These are phyloP conservation scores for Phytophthora idaei DNA, from an alignment of 352 stramenopile species.

Conservation along the genomic window DNA sequence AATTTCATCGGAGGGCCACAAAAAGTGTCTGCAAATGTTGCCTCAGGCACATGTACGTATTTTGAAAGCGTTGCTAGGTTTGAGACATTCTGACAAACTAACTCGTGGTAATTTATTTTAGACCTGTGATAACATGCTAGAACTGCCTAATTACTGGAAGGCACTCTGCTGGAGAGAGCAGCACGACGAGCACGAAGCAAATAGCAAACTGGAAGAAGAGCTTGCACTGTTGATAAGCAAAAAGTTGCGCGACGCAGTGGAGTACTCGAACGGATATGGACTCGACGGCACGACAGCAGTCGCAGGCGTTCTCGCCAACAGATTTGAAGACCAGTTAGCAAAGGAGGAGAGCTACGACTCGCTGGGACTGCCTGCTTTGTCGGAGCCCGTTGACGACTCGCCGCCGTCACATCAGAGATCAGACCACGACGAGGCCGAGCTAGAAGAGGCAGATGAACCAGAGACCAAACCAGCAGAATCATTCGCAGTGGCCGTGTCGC, in stretches of 20 bases:
- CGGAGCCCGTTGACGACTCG: constrained; percentile 13
- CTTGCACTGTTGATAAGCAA: constrained; percentile 48
- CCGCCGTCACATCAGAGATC: constrained; percentile 5
- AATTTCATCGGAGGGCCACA: constrained; percentile 43
- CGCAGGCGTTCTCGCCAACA: constrained; percentile 26
- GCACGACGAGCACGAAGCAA: constrained; percentile 35
- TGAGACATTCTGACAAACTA: background rate
- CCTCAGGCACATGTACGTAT: constrained; percentile 71
- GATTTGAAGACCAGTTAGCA: constrained; percentile 9
- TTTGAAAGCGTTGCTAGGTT: background rate
- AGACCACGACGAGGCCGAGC: constrained; percentile 6
- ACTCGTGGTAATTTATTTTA: constrained; percentile 20
- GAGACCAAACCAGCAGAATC: constrained; percentile 1
- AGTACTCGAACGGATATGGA: constrained; percentile 74
- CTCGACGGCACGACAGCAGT: constrained; percentile 53
- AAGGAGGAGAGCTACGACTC: constrained; percentile 73
- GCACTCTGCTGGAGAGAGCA: constrained; percentile 60
- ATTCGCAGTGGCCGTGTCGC: constrained; percentile 6
- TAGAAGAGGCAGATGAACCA: constrained; percentile 4
- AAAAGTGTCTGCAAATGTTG: constrained; percentile 65
- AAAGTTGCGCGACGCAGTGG: constrained; percentile 58
- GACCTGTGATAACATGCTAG: constrained; percentile 80
- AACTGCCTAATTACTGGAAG: constrained; percentile 80
- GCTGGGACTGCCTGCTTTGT: constrained; percentile 55
- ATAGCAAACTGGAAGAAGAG: constrained; percentile 43